Base-by-base conservation (phyloP, 345 rosid genomes). In the Excoecaria cochinchinensis region DNA sequence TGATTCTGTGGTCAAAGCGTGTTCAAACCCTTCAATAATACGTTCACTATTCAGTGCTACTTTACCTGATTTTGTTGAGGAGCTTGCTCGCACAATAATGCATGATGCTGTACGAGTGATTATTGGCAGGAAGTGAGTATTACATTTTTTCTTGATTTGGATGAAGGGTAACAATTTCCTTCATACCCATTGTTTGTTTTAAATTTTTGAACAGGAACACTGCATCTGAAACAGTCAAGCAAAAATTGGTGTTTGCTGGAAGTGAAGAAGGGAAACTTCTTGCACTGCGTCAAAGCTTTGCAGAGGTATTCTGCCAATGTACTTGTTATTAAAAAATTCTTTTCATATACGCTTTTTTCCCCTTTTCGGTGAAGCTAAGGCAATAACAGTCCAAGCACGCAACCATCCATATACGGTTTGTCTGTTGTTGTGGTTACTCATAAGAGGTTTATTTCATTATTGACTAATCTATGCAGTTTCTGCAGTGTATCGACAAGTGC, bases 31-130 rank as follows among this genome's bases (percentile, higher is more conserved):
- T 75, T 88, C 93, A 62, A 86, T 95, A 77, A 58, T 86, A 80
- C 93, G 96, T 17, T 87, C 97, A 55, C 73, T 95, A 79, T 95
- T 95, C 82, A 95, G 98, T 91, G 99, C 99, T 76, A 95, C 99
- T 50, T 82, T 95, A 55, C 99, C 99, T 7, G 99, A 93, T 85
- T 89, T 71, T 79, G 94, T 93, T 72, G 99, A 93, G 86, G 98
- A 93, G 81, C 94, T 93, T 79, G 98, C 98, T 72, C 92, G 97
- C 42, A 86, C 97, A 67, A 87, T 90, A 57, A 91, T 95, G 99
- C 98, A 91, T 14, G 97, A 95, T 87, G 99, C 98, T 67, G 91
- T 95, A 78, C 90, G 97, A 78, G 89, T 95, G 76, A 91, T 95
- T 79, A 79, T 95, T 76, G 98, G 98, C 74, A 84, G 94, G 82